Conservation (phyloP, 2,329 filamentous ascomycete species). For the Trichoderma simmonsii region DNA sequence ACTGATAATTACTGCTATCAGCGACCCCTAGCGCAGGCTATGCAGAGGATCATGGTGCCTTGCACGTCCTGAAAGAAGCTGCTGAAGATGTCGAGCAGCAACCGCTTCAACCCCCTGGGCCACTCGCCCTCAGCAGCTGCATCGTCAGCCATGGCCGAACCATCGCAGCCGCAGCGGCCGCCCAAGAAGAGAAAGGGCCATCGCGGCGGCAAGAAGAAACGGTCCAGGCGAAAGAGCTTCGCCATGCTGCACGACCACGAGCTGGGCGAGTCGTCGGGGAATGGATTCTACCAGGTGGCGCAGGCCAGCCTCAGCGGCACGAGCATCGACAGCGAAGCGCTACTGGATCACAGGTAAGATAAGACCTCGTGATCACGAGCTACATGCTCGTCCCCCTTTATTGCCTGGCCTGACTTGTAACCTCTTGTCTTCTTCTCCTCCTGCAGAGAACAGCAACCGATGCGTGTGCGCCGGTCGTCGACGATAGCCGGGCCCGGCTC, state of each 20-base stretch:
- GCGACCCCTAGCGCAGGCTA: not conserved
- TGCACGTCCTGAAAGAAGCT: not conserved
- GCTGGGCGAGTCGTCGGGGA: constrained; percentile 32
- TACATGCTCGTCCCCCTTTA: not conserved
- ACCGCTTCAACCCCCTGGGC: constrained; percentile 30
- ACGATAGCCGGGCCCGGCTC: constrained; percentile 38
- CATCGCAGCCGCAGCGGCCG: constrained; percentile 18
- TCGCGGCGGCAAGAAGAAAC: constrained; percentile 74
- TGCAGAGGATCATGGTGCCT: constrained; percentile 12
- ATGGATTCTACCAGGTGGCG: constrained; percentile 50
- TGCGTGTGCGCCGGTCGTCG: constrained; percentile 63
- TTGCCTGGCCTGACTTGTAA: not conserved
- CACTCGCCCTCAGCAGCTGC: constrained; percentile 13
- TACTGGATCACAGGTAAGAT: constrained; percentile 81
- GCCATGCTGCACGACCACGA: constrained; percentile 56
- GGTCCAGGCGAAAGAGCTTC: constrained; percentile 75
- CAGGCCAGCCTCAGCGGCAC: constrained; percentile 69
- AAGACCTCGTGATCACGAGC: constrained; percentile 24
- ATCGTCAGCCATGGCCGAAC: not conserved
- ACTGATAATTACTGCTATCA: not conserved
- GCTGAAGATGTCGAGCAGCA: constrained; percentile 26
- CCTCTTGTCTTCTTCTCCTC: not conserved
- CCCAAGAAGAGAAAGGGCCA: constrained; percentile 67
- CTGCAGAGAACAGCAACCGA: constrained; percentile 54
- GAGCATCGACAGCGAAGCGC: constrained; percentile 82